Evolutionary conservation across 1,284 basidiomycete genomes (phyloP).

Genomic region (Ganoderma lingzhi): DNA sequence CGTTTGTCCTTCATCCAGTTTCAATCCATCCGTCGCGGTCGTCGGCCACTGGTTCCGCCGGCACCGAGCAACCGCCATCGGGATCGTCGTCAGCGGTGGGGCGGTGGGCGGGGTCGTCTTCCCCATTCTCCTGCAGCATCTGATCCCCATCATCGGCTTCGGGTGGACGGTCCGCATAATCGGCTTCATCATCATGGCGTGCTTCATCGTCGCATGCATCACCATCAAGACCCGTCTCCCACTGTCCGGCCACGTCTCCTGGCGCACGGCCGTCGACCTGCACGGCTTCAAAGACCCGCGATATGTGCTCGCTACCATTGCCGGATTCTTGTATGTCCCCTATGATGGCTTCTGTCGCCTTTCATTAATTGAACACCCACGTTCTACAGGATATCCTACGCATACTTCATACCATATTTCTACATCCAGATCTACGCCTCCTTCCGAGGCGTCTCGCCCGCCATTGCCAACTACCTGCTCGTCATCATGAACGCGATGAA

Average conservation of each 20-base stretch:
- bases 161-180: constrained; percentile 59
- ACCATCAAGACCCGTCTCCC: constrained; percentile 31
- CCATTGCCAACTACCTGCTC: constrained; percentile 27
- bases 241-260: constrained; percentile 26
- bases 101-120: constrained; percentile 69
- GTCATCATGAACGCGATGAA: constrained; percentile 32
- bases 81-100: constrained; percentile 33
- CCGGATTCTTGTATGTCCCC: constrained; percentile 41
- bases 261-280: constrained; percentile 39
- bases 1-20: constrained; percentile 4
- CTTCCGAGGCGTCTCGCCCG: constrained; percentile 27
- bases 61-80: constrained; percentile 38
- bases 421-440: constrained; percentile 33
- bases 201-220: constrained; percentile 40
- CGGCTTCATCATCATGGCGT: constrained; percentile 43
- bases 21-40: constrained; percentile 31
- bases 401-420: constrained; percentile 54
- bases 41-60: constrained; percentile 48
- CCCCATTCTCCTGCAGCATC: constrained; percentile 65
- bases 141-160: constrained; percentile 64
- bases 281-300: constrained; percentile 42
- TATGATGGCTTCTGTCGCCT: not conserved
- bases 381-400: constrained; percentile 26
- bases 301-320: constrained; percentile 40
- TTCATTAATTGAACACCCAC: not conserved